Conservation (phyloP, 2,329 filamentous ascomycete species). For the Colletotrichum sp. region DNA sequence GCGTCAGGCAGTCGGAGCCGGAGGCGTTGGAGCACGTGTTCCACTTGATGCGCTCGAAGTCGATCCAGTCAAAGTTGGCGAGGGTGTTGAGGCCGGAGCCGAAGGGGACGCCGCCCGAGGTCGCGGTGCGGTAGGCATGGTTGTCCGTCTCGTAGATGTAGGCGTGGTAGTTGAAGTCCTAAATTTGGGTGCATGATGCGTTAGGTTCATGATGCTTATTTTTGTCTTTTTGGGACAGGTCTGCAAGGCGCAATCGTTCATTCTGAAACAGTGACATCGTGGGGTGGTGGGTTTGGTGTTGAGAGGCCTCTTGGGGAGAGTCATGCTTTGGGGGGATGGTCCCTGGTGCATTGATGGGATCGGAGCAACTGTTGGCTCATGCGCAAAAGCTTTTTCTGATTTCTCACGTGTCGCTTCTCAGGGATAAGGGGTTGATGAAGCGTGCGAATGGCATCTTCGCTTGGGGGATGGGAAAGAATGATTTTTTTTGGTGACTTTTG, state of each 20-base stretch:
- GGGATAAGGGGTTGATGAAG: not conserved
- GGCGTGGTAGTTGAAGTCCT: slow-evolving; percentile 61
- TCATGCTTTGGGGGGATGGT: not conserved
- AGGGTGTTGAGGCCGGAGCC: slow-evolving; percentile 70
- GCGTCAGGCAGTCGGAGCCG: slow-evolving; percentile 66
- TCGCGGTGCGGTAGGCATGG: slow-evolving; percentile 65
- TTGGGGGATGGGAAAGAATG: not conserved
- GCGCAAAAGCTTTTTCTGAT: not conserved
- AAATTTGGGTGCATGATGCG: not conserved
- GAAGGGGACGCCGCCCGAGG: slow-evolving; percentile 67
- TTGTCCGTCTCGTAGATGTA: slow-evolving; percentile 65
- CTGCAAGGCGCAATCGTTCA: not conserved
- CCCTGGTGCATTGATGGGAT: not conserved
- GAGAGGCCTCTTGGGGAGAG: not conserved
- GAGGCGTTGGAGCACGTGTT: slow-evolving; percentile 60
- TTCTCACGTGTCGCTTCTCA: not conserved
- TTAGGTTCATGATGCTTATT: not conserved
- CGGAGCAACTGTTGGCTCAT: slow-evolving; percentile 1
- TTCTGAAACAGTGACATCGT: slow-evolving; percentile 6
- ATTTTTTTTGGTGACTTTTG: not conserved
- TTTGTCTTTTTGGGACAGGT: not conserved
- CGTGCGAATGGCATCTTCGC: not conserved
- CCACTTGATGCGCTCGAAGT: slow-evolving; percentile 65
- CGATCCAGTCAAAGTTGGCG: slow-evolving; percentile 61
- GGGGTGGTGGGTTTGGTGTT: not conserved